Evolutionary conservation across 75 land plant species (phyloP).

Genomic region (Pseudotsuga menziesii): DNA sequence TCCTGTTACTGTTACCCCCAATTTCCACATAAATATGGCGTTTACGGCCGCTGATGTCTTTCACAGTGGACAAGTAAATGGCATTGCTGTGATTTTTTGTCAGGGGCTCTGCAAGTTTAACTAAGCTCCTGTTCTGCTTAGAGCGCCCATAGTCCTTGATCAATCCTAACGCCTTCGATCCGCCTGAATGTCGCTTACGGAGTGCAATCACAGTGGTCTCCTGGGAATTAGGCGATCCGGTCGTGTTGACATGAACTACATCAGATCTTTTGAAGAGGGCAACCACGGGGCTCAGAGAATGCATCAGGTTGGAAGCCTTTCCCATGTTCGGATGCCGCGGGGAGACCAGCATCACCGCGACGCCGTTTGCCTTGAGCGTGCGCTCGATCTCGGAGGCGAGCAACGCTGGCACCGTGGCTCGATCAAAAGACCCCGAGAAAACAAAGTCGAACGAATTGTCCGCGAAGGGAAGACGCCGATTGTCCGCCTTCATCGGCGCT

Average conservation of each 20-base stretch:
- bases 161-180: too few relatives aligned
- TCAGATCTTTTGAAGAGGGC: slow-evolving; percentile 1
- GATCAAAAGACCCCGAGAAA: slow-evolving; percentile 11
- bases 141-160: background rate
- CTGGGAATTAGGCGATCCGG: background rate
- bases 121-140: background rate
- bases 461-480: background rate
- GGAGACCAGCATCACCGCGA: slow-evolving; percentile 10
- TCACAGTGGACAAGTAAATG: background rate
- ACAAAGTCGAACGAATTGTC: slow-evolving; percentile 15
- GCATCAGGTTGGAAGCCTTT: background rate
- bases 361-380: slow-evolving; percentile 8
- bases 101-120: background rate
- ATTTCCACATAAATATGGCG: slow-evolving; percentile 1
- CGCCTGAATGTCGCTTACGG: background rate
- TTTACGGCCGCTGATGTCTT: background rate
- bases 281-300: background rate
- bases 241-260: background rate
- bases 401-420: slow-evolving; percentile 12
- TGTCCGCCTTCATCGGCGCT: background rate
- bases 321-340: background rate
- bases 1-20: background rate
- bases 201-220: background rate
- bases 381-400: slow-evolving; percentile 22
- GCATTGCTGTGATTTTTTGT: background rate